Conservation (phyloP, 2,329 filamentous ascomycete genomes). For the Aspergillaceae sp. region DNA sequence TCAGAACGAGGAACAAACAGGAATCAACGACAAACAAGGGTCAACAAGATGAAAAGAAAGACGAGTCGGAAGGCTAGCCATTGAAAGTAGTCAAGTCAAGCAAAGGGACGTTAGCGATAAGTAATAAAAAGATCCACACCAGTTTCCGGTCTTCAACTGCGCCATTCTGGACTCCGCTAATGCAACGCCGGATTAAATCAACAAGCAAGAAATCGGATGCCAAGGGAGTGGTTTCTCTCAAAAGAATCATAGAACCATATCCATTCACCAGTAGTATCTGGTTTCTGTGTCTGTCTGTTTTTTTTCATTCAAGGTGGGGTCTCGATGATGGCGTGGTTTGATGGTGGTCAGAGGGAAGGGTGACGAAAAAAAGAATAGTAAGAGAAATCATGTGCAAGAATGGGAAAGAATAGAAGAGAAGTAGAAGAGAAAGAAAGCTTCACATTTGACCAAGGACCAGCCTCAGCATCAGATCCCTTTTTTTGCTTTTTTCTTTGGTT, state of each 20-base stretch:
- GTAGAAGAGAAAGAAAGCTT: conserved; percentile 11
- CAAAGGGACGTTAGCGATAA: conserved; percentile 6
- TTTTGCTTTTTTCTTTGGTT: conserved; percentile 11
- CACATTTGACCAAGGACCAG: conserved; percentile 26
- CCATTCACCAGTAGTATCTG: conserved; percentile 2
- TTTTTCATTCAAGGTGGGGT: not conserved
- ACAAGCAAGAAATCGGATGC: conserved; percentile 20
- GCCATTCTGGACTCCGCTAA: conserved; percentile 27
- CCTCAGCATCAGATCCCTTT: conserved; percentile 18
- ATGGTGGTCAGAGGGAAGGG: conserved; percentile 4
- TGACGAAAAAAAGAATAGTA: conserved; percentile 9
- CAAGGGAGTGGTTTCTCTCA: conserved; percentile 15
- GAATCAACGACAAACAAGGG: conserved; percentile 2
- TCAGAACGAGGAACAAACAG: conserved; percentile 2
- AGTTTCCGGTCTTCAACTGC: conserved; percentile 22
- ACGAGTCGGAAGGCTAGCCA: conserved; percentile 3
- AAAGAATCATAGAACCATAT: conserved; percentile 9
- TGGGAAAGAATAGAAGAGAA: not conserved
- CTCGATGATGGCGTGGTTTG: conserved; percentile 2
- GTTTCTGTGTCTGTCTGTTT: conserved; percentile 4
- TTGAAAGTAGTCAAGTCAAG: conserved; percentile 3
- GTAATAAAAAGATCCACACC: conserved; percentile 17
- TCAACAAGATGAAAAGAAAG: conserved; percentile 7
- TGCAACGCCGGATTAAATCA: conserved; percentile 31
- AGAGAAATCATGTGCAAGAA: conserved; percentile 31